Evolutionary conservation across 1,284 basidiomycete species (phyloP).

Genomic region (Puccinia coronata): DNA sequence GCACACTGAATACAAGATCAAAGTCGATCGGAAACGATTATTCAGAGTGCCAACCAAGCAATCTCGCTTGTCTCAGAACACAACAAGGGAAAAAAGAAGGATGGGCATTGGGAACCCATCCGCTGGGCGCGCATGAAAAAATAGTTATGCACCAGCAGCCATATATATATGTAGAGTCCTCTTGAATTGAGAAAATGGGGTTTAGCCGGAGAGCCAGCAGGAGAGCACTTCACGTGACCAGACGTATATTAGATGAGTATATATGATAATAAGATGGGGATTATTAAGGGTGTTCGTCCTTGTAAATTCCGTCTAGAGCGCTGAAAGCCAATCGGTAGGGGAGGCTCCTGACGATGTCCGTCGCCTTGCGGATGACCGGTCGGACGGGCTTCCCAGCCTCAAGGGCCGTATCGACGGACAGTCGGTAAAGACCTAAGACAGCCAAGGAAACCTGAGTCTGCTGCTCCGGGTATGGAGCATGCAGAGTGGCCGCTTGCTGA

Average conservation of each 20-base stretch:
- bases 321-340: conserved; percentile 61
- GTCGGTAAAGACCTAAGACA: conserved; percentile 82
- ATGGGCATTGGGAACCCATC: not conserved
- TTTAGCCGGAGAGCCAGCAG: not conserved
- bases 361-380: conserved; percentile 75
- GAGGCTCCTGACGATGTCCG: conserved; percentile 82
- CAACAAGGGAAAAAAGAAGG: not conserved
- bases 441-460: conserved; percentile 91
- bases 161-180: not conserved
- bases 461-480: conserved; percentile 76
- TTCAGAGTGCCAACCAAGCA: not conserved
- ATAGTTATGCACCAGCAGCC: not conserved
- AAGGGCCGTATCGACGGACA: conserved; percentile 76
- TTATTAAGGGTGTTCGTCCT: conserved; percentile 46
- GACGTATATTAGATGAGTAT: not conserved
- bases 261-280: not conserved
- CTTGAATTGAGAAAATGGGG: not conserved
- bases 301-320: conserved; percentile 51
- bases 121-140: not conserved
- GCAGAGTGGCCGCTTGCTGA: conserved; percentile 63
- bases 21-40: not conserved
- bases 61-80: not conserved
- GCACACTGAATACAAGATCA: not conserved
- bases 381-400: conserved; percentile 69
- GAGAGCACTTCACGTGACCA: not conserved